Evolutionary conservation across 768 basidiomycete genomes (phyloP).

Genomic region (Panellus pusillus): DNA sequence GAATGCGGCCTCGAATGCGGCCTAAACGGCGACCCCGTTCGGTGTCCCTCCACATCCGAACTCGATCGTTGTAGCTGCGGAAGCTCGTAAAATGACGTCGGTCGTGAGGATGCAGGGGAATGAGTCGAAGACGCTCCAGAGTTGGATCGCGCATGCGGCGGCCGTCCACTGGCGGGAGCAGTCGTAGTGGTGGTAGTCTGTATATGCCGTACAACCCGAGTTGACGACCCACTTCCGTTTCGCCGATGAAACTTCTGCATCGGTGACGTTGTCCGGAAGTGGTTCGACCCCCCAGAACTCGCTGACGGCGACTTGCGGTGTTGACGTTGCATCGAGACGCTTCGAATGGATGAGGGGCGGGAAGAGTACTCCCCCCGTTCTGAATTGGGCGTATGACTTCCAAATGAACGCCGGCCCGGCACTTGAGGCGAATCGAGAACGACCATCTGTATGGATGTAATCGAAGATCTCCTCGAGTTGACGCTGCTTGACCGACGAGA

Average conservation of each 20-base stretch:
- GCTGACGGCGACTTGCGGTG: conserved; percentile 77
- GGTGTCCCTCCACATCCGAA: conserved; percentile 65
- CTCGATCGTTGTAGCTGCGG: conserved; percentile 23
- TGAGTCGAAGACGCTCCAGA: conserved; percentile 78
- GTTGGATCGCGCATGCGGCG: conserved; percentile 67
- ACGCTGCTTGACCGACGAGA: conserved; percentile 90
- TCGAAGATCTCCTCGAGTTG: conserved; percentile 75
- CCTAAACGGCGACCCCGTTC: conserved; percentile 66
- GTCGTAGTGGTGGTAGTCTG: conserved; percentile 37
- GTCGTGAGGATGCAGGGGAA: conserved; percentile 75
- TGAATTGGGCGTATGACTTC: conserved; percentile 84
- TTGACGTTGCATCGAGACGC: conserved; percentile 61
- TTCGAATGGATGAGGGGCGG: conserved; percentile 84
- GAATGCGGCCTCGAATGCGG: conserved; percentile 45
- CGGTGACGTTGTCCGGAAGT: conserved; percentile 72
- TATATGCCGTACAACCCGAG: conserved; percentile 71
- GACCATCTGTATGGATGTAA: conserved; percentile 48
- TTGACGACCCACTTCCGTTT: conserved; percentile 79
- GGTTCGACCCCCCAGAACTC: conserved; percentile 71
- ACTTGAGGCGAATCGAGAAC: conserved; percentile 63
- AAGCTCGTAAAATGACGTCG: conserved; percentile 72
- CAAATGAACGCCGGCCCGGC: conserved; percentile 69
- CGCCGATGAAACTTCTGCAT: conserved; percentile 78
- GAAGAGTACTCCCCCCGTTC: conserved; percentile 79
- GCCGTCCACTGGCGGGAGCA: conserved; percentile 25